Evolutionary conservation across 306 rosid genomes (phyloP).

Genomic region (Glycine tomentella): DNA sequence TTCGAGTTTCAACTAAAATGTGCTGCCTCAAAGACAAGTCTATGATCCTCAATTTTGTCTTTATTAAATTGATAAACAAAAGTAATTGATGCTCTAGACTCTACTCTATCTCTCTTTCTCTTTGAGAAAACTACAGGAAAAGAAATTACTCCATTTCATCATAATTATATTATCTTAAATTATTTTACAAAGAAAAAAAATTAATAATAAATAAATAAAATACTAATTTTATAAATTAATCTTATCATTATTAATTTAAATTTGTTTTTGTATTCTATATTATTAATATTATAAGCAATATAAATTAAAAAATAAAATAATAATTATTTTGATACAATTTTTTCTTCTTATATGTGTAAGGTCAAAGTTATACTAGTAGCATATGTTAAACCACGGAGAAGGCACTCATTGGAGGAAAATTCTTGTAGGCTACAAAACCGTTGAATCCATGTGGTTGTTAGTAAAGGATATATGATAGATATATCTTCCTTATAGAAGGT

Average conservation of each 20-base stretch:
- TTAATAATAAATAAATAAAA: no score
- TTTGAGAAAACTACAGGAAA: not conserved
- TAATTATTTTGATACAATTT: no score
- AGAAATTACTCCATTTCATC: not conserved
- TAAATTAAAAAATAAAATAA: no score
- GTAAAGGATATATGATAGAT: no score
- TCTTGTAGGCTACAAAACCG: not conserved
- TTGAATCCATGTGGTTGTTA: not conserved
- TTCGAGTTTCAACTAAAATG: constrained; percentile 49
- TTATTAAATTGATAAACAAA: not conserved
- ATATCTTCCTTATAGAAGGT: not conserved
- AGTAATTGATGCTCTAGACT: not conserved
- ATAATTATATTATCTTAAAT: no score
- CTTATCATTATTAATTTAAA: no score
- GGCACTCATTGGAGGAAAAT: not conserved
- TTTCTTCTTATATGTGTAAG: no score
- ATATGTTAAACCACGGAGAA: not conserved
- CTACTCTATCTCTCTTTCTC: not conserved
- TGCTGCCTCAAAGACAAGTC: constrained; percentile 39
- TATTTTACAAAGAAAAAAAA: no score
- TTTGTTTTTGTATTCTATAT: no score
- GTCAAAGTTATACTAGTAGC: no score
- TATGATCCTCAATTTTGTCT: constrained; percentile 21
- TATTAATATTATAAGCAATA: no score
- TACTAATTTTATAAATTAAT: no score